Conservation (phyloP, 345 rosid species). For the Brassica carinata region DNA sequence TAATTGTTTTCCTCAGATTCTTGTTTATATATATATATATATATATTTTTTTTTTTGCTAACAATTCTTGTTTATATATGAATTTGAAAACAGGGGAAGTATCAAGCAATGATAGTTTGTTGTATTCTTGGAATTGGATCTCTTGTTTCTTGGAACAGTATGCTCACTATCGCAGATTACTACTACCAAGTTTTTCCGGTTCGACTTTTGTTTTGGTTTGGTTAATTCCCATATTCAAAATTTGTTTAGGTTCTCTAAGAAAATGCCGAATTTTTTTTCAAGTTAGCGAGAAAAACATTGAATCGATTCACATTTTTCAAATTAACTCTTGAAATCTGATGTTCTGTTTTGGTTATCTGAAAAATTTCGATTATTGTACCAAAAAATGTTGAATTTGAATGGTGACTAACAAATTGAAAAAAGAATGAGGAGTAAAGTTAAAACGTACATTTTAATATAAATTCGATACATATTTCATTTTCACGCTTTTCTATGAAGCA, state of each 20-base stretch:
- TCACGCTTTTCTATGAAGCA: too few species aligned
- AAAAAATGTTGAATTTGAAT: background rate
- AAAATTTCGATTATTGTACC: background rate
- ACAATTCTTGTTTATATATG: background rate
- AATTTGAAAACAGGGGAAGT: background rate
- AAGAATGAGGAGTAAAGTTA: too few species aligned
- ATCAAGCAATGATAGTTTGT: background rate
- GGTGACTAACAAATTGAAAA: background rate
- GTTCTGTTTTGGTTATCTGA: conserved; percentile 6
- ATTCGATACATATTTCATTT: too few species aligned
- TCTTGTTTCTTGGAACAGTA: background rate
- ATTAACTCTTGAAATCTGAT: background rate
- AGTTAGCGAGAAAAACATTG: background rate
- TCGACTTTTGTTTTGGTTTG: background rate
- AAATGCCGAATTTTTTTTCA: background rate
- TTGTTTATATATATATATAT: background rate
- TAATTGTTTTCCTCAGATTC: background rate
- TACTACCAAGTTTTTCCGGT: background rate
- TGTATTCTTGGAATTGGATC: background rate
- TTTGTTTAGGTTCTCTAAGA: background rate
- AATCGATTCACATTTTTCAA: background rate
- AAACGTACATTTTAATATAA: too few species aligned
- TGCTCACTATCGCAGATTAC: background rate
- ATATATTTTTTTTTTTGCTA: too few species aligned
- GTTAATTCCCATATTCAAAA: background rate